Evolutionary conservation across 192 early-diverging fungal genomes (phyloP).

Genomic region (Diversispora eburnea): DNA sequence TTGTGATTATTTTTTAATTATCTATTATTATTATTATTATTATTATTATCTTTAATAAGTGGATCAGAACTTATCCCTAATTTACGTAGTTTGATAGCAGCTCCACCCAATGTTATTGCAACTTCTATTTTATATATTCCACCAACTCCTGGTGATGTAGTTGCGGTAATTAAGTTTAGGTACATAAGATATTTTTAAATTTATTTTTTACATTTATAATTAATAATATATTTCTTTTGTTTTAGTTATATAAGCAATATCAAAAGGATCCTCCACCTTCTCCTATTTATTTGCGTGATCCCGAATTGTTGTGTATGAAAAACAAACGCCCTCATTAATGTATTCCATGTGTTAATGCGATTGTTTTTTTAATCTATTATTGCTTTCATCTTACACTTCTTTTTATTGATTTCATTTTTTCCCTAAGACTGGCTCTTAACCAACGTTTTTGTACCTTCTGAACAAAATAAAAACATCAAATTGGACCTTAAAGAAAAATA

Average conservation of each 20-base stretch:
- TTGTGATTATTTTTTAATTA: too few species aligned
- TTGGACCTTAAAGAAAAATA: conserved; percentile 54
- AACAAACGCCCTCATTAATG: background rate
- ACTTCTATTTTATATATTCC: conserved; percentile 45
- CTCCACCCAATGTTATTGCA: conserved; percentile 39
- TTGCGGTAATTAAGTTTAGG: conserved; percentile 35
- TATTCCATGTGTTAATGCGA: background rate
- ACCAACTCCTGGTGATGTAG: conserved; percentile 56
- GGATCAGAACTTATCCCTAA: conserved; percentile 34
- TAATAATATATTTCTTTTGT: background rate
- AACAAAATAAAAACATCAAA: conserved; percentile 41
- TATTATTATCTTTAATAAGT: background rate
- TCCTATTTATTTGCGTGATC: conserved; percentile 36
- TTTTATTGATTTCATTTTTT: background rate
- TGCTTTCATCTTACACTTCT: background rate
- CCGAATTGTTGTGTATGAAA: conserved; percentile 35
- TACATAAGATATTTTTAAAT: background rate
- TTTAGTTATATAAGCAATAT: conserved; percentile 49
- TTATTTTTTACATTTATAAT: background rate
- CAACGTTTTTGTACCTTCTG: conserved; percentile 48
- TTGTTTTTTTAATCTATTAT: background rate
- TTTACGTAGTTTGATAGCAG: conserved; percentile 37
- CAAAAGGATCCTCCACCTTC: conserved; percentile 41
- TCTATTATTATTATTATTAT: background rate
- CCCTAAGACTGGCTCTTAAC: conserved; percentile 26